These are phyloP conservation scores for Syncephalis fuscata DNA, from an alignment of 371 early-diverging fungal species.

Conservation along the genomic window DNA sequence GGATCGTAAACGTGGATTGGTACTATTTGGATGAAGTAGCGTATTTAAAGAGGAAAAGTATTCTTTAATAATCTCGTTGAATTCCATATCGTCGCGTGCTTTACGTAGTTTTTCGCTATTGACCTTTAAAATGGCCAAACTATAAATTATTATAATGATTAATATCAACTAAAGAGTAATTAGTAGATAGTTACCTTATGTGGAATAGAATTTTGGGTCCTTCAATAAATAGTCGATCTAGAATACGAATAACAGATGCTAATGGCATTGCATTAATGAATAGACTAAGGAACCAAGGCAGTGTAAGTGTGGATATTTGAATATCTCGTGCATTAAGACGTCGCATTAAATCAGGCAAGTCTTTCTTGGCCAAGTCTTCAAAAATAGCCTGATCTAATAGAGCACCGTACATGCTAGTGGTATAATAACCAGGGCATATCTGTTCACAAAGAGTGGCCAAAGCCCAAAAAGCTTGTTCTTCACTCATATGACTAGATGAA, in stretches of 20 bases:
- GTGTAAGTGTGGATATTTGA: constrained; percentile 83
- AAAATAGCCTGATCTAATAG: constrained; percentile 88
- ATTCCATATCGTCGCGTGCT: constrained; percentile 79
- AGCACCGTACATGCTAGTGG: constrained; percentile 94
- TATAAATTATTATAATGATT: constrained; percentile 14
- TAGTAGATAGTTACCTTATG: constrained; percentile 15
- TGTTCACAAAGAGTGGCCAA: constrained; percentile 76
- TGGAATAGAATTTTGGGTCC: constrained; percentile 89
- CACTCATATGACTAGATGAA: constrained; percentile 43
- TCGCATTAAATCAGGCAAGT: constrained; percentile 55
- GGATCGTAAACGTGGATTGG: constrained; percentile 31
- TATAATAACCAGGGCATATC: constrained; percentile 87
- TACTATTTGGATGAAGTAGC: constrained; percentile 36
- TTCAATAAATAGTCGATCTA: constrained; percentile 90
- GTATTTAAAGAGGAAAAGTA: constrained; percentile 56
- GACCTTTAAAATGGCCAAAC: constrained; percentile 74
- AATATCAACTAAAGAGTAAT: too few species aligned
- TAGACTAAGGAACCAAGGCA: constrained; percentile 92
- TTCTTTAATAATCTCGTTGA: constrained; percentile 60
- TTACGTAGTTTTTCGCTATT: constrained; percentile 78
- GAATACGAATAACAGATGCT: constrained; percentile 64
- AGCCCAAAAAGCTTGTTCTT: constrained; percentile 95
- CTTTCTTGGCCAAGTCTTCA: constrained; percentile 64
- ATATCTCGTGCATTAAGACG: constrained; percentile 77
- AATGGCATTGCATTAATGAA: constrained; percentile 90